A percentile compares a stretch with the other conserved stretches of the same genome.
phyloP scores from a whole-genome alignment of 108 stramenopile species.

The Craspedostauros australis region DNA sequence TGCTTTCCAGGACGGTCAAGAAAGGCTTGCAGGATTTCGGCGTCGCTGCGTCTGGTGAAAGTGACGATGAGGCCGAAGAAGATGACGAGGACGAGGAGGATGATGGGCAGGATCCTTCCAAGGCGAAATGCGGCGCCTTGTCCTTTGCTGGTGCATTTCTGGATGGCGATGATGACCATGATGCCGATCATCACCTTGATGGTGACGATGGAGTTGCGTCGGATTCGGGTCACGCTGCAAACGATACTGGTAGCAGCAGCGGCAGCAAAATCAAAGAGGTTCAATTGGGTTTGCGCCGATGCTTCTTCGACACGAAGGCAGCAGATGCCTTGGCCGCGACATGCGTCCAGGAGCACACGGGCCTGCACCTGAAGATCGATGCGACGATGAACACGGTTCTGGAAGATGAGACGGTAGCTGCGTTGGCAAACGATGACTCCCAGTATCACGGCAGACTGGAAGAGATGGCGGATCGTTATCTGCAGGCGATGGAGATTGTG shows the following conservation, averaged over 20 bases:
- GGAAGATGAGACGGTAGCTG: constrained; percentile 52
- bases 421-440: constrained; percentile 30
- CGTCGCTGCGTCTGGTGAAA: constrained; percentile 25
- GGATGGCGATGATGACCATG: constrained; percentile 7
- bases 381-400: constrained; percentile 57
- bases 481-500: constrained; percentile 43
- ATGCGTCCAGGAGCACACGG: constrained; percentile 21
- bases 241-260: background rate
- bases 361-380: constrained; percentile 42
- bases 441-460: too few species aligned
- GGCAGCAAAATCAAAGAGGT: background rate
- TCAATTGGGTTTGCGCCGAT: constrained; percentile 50
- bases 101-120: constrained; percentile 30
- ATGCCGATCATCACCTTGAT: background rate
- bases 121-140: constrained; percentile 57
- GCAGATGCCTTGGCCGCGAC: constrained; percentile 74
- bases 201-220: background rate
- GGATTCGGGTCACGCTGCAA: background rate
- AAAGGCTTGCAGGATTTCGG: constrained; percentile 56
- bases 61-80: constrained; percentile 33
- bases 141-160: constrained; percentile 43
- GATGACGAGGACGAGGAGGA: constrained; percentile 70
- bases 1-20: constrained; percentile 48
- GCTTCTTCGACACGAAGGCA: constrained; percentile 58
- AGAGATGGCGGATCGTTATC: constrained; percentile 60